Base-by-base conservation (phyloP, 345 rosid genomes). In the Eucalyptus marginata region DNA sequence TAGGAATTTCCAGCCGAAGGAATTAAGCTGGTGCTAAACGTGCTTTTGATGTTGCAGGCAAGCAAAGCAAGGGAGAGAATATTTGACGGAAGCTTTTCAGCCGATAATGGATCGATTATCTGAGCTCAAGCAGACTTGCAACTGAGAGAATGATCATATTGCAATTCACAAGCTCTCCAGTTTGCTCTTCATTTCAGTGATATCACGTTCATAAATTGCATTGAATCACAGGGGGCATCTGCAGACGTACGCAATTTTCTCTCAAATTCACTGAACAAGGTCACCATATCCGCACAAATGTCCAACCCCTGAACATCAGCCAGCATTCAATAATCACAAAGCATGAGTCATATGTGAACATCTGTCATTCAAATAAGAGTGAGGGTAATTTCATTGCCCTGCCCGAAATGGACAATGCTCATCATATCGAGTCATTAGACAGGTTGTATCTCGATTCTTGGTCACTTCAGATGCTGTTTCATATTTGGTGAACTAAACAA, bases 41-140 rank as follows among this genome's bases (percentile, higher is more conserved):
- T 36, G 22, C 46, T 76, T 76, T 36, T 36, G 83, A 44, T 76
- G 83, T 76, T 76, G 91, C 93, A 95, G 97, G 95, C 94, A 56
- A 88, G 66, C 33, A 90, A 90, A 86, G 93, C 95, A 49, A 93
- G 93, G 88, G 91, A 93, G 84, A 93, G 94, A 89, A 40, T 92
- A 68, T 91, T 91, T 49, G 66, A 86, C 20, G 90, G 88, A 87
- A 86, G 81, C 81, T 18, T 11, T 36, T 22, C 83, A 10, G 83
- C 83, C 83, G 47, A 76, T 76, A 20, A 20, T 76, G 83, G 83
- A 76, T 76, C 83, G 27, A 36, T 36, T 40, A 76, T 76, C 27
- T 76, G 83, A 76, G 83, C 47, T 36, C 83, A 36, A 36, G 83
- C 47, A 36, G 47, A 76, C 46, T 44, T 76, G 25, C 71, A 29